Percentiles rank a stretch among this genome's conserved stretches.
These are phyloP conservation scores for Leucosporidium scottii DNA, from an alignment of 768 basidiomycete genomes.

Conservation along the genomic window DNA sequence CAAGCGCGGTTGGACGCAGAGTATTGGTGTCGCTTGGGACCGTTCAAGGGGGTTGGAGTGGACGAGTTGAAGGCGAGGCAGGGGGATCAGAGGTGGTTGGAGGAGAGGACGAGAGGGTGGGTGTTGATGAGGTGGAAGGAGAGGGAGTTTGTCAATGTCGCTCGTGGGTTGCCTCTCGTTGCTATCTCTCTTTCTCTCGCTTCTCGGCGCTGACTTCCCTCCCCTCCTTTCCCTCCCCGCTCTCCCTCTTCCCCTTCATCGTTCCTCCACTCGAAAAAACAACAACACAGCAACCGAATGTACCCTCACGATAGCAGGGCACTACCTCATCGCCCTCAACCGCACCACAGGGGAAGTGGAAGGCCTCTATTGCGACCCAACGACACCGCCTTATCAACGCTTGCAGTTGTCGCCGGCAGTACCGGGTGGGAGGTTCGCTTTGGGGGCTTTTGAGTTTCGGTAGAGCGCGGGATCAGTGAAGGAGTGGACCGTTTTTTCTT, in stretches of 20 bases:
- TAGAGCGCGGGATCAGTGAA: no score
- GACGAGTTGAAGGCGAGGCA: slow-evolving; percentile 17
- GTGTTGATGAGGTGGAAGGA: slow-evolving; percentile 36
- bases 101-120: slow-evolving; percentile 24
- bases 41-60: slow-evolving; percentile 24
- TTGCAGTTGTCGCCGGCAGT: no score
- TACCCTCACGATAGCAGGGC: slow-evolving; percentile 31
- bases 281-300: slow-evolving; percentile 18
- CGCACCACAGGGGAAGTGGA: slow-evolving; percentile 30
- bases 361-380: neutral
- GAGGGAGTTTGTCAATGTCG: slow-evolving; percentile 29
- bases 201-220: no score
- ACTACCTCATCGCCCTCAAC: slow-evolving; percentile 30
- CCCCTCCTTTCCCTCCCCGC: neutral
- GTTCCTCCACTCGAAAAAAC: no score
- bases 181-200: neutral
- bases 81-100: slow-evolving; percentile 19
- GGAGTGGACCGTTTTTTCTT: neutral
- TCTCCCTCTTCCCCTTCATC: neutral
- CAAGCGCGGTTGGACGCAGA: slow-evolving; percentile 18
- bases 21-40: slow-evolving; percentile 31
- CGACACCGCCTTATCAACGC: no score
- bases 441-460: neutral
- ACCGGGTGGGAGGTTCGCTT: neutral
- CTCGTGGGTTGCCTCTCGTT: slow-evolving; percentile 3